A percentile compares a stretch with the other conserved stretches of the same genome.
Evolutionary conservation across 306 rosid genomes (phyloP).

Genomic region (Casuarina cunninghamiana): DNA sequence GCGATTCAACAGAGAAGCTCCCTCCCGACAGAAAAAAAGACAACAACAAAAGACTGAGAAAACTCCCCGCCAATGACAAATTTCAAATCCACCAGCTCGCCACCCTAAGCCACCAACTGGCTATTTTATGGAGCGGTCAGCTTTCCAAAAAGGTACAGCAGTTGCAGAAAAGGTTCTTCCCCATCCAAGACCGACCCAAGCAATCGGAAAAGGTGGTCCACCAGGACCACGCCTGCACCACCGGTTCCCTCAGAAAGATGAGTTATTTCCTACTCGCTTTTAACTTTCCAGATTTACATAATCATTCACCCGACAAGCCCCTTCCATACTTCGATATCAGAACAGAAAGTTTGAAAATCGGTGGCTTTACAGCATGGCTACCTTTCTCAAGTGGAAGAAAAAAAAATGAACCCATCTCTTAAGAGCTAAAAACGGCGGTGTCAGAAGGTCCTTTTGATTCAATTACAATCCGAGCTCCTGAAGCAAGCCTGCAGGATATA

Average conservation of each 20-base stretch:
- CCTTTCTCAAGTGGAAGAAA: slow-evolving; percentile 1
- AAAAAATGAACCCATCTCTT: neutral
- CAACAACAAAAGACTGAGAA: no score
- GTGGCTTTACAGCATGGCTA: neutral
- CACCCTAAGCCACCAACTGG: slow-evolving; percentile 20
- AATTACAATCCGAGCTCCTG: slow-evolving; percentile 96
- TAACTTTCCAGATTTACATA: slow-evolving; percentile 43
- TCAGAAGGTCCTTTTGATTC: slow-evolving; percentile 54
- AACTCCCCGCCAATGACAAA: neutral
- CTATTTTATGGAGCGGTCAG: no score
- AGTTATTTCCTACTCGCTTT: slow-evolving; percentile 31
- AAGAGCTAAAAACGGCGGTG: slow-evolving; percentile 40
- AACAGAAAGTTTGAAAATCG: slow-evolving; percentile 29
- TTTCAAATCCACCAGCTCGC: slow-evolving; percentile 5
- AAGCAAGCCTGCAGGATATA: slow-evolving; percentile 82
- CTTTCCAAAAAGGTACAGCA: slow-evolving; percentile 19
- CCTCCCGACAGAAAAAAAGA: slow-evolving; percentile 24
- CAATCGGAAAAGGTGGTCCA: slow-evolving; percentile 42
- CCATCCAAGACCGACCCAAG: slow-evolving; percentile 22
- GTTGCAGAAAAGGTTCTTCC: slow-evolving; percentile 27
- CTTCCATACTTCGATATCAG: slow-evolving; percentile 34
- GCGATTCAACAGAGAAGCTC: neutral
- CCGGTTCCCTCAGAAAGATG: slow-evolving; percentile 32
- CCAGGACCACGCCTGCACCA: slow-evolving; percentile 49
- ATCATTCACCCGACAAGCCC: slow-evolving; percentile 32